Evolutionary conservation across 148 eudicot genomes (phyloP), one percentile per base, ranked within the genome.

Genomic region (Arbutus unedo): DNA sequence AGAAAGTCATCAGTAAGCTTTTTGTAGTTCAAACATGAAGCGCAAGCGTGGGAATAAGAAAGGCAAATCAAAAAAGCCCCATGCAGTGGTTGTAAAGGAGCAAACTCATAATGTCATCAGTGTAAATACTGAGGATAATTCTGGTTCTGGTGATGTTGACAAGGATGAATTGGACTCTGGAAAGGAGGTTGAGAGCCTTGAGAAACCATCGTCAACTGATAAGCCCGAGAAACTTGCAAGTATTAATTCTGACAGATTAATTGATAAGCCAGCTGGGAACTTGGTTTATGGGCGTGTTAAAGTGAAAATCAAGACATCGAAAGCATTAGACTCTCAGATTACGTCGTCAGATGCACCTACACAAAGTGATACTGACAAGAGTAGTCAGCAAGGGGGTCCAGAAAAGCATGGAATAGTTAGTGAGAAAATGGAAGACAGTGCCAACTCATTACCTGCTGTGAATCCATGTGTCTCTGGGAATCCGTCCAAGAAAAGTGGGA

Each of bases 231-330:
- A 85, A 76, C 79, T 76, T 75, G 87, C 80, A 47, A 84, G 50
- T 81, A 31, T 83, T 23, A 86, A 84, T 86, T 75, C 89, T 57
- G 86, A 74, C 10, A 85, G 81, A 48, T 81, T 83, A 70, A 76
- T 76, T 51, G 83, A 84, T 73, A 90, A 89, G 84, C 88, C 93
- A 43, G 82, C 87, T n/a, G 91, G 90, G 0, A 91, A 86, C 80
- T 88, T 87, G 83, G 99, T 94, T 78, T 96, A 96, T 81, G 93
- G 92, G 71, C 91, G 99, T 72, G 95, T 96, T 23, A 96, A 90
- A 89, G 89, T 96, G 60, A 94, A 89, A 90, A 86, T 96, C 45
- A 96, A 92, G 86, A 80, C 88, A 78, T 86, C 92, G 18, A 93
- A 94, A 74, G 75, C 87, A 3, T 54, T 91, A 67, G 94, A 89